Base-by-base conservation (phyloP, 2,329 filamentous ascomycete genomes). In the Diaporthe sp. region DNA sequence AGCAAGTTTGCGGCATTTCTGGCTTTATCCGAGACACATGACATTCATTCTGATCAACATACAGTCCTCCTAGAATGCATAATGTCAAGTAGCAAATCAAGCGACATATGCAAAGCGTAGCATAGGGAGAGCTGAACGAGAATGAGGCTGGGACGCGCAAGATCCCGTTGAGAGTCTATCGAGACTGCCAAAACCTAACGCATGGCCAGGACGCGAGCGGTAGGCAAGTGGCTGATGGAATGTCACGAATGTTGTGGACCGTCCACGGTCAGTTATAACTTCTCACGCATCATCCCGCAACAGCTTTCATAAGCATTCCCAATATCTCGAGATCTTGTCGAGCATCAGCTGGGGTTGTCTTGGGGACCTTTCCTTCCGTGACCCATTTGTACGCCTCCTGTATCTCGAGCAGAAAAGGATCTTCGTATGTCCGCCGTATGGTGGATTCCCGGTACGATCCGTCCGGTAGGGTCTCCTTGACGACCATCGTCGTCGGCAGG, bases 281-380 rank as follows among this genome's bases (percentile, higher is more conserved):
- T 46, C 15, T 9, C 44, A n/a, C 19, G 19, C 28, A 34, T 67
- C 46, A 68, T n/a, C 4, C 49, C 4, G 65, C 34, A 53, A 68
- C 42, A 68, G 65, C 46, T 28, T 68, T 39, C 46, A 68, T 68
- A 12, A 68, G 65, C 65, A 68, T 68, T 3, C 65, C 65, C 65
- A 53, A 68, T n/a, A 53, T 68, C 46, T 68, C 46, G 22, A 68
- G 65, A 39, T 53, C 46, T 1, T 53, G 8, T 25, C 65, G 65
- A 28, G 65, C 46, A 39, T 68, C 65, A 39, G 65, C 9, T 12
- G 65, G 65, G 46, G 65, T 53, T 53, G 65, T 68, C 65, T 68
- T 68, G 22, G 46, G 65, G 6, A 53, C 22, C 46, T 53, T 53
- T n/a, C 65, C 65, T 1, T 68, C 31, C 15, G 65, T 68, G 65